phyloP scores from a whole-genome alignment of 352 stramenopile genomes.

The Elongisporangium prolatum region DNA sequence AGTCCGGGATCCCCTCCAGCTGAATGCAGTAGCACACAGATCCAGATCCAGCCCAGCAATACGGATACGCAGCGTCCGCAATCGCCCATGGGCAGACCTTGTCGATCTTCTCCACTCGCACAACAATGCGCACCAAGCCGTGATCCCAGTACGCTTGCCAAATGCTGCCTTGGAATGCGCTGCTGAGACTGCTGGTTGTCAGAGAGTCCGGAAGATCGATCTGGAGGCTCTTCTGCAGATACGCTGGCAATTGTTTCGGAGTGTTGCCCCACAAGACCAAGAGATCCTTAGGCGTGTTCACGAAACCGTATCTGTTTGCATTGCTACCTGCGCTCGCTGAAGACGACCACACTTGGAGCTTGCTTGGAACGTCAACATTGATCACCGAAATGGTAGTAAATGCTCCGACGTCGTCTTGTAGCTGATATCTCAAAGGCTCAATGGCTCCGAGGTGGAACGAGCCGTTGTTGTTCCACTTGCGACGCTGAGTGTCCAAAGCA shows the following conservation, averaged over 20 bases:
- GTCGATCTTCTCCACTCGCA: neutral
- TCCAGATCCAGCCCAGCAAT: neutral
- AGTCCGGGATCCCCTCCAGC: neutral
- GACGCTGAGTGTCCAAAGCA: neutral
- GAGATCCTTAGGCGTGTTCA: neutral
- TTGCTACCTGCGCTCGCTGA: neutral
- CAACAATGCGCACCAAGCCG: neutral
- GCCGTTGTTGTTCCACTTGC: neutral
- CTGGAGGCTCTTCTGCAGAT: neutral
- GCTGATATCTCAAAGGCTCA: neutral
- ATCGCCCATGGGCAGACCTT: neutral
- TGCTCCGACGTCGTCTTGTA: neutral
- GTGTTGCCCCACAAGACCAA: neutral
- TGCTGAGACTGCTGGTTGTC: neutral
- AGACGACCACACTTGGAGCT: neutral
- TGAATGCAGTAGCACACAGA: neutral
- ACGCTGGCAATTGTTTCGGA: neutral
- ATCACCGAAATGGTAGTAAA: neutral
- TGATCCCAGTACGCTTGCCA: neutral
- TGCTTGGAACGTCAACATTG: neutral
- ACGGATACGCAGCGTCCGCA: neutral
- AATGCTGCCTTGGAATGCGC: neutral
- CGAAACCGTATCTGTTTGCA: neutral
- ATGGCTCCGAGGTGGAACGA: neutral
- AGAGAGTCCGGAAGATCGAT: neutral